Evolutionary conservation across 2,329 filamentous ascomycete genomes (phyloP).

Genomic region (Penicillium sclerotiorum): DNA sequence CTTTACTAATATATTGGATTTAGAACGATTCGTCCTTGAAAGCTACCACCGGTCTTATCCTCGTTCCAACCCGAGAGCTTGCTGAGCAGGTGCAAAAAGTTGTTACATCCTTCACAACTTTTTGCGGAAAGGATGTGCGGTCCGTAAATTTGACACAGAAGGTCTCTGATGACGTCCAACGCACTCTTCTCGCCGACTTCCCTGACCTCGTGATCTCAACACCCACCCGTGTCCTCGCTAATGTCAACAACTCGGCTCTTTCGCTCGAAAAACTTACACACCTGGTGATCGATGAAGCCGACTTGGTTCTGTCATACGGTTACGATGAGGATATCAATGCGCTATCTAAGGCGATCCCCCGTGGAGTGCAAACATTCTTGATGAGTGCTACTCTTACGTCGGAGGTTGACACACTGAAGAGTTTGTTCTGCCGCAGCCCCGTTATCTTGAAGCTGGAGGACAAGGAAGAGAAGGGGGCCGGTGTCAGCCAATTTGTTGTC

Average conservation of each 20-base stretch:
- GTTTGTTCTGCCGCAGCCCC: constrained; percentile 81
- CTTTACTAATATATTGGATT: neutral
- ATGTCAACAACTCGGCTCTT: constrained; percentile 72
- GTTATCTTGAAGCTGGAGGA: constrained; percentile 81
- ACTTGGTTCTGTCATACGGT: constrained; percentile 89
- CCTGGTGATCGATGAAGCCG: constrained; percentile 90
- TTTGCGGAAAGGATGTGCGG: constrained; percentile 81
- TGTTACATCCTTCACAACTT: constrained; percentile 74
- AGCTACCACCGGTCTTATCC: constrained; percentile 74
- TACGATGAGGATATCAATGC: constrained; percentile 88
- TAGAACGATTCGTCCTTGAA: constrained; percentile 44
- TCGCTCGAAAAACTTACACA: constrained; percentile 71
- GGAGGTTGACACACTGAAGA: constrained; percentile 83
- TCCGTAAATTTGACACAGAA: constrained; percentile 88
- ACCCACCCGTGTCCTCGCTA: constrained; percentile 77
- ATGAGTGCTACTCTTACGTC: constrained; percentile 91
- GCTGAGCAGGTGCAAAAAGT: constrained; percentile 86
- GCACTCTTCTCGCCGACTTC: constrained; percentile 78
- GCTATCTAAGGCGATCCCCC: constrained; percentile 75
- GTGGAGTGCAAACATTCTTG: constrained; percentile 84
- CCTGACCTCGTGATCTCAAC: constrained; percentile 93
- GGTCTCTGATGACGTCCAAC: constrained; percentile 84
- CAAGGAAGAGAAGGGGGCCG: constrained; percentile 73
- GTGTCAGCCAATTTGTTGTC: constrained; percentile 83
- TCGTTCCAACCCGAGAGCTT: constrained; percentile 92